Evolutionary conservation across 345 rosid species (phyloP), one percentile per base, ranked within the genome.

Genomic region (Citrus maxima): DNA sequence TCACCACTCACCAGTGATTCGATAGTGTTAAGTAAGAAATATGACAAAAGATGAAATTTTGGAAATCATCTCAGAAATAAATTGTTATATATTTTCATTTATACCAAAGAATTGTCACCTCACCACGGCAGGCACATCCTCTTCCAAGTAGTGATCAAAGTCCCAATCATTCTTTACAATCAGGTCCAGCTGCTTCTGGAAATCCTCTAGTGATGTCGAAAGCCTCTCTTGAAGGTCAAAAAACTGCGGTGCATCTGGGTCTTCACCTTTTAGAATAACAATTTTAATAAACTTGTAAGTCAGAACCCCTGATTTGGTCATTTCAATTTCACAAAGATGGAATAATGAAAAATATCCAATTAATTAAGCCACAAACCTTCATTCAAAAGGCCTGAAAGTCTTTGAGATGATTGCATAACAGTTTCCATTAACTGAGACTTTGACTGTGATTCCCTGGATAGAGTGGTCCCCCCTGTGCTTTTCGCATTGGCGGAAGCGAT

Each of bases 61-160:
- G 49, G 13, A 38, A 68, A 67, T 66, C 25, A 69, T 65, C 18
- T 27, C 19, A 69, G 21, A 37, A 5, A 76, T 64, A 46, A 80
- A 21, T 73, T 51, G 30, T n/a, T 24, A 65, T 24, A 66, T 58
- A 0, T 70, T 30, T 56, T 40, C 65, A 67, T 60, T 72, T 67
- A 75, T 37, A 71, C 73, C 1, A 16, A 86, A 87, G 87, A 82
- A 40, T 79, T 85, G 92, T 86, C 91, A 90, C 89, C 90, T 95
- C 86, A 95, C 98, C 97, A 89, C 98, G 63, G 88, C 92, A 81
- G 98, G 99, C 72, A 93, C 69, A 84, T 93, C 98, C 80, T 93
- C 95, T 77, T 92, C 93, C 61, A 95, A 82, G 80, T 90, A 89
- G 82, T 92, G 87, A 85, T 93, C 97, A 21, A 95, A 92, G 83